Conservation (phyloP, 169 alveolate genomes). For the Plasmodium yoelii region DNA sequence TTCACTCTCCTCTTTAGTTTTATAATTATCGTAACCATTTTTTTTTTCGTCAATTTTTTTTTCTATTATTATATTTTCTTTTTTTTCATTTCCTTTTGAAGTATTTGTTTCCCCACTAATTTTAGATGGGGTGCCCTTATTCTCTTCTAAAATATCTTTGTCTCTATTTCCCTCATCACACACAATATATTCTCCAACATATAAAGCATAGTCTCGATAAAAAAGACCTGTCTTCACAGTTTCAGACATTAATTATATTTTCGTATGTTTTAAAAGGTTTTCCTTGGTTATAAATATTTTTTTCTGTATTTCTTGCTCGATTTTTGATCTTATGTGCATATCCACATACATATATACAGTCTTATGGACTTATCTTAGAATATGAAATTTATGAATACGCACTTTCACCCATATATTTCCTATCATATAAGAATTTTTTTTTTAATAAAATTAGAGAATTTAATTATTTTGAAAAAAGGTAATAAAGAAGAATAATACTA, state of each 20-base stretch:
- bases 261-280: no score
- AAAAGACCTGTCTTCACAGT: slow-evolving; percentile 21
- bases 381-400: no score
- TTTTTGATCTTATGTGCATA: no score
- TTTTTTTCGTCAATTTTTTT: neutral
- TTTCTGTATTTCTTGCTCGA: no score
- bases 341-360: no score
- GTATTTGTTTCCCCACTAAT: slow-evolving; percentile 3
- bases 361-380: no score
- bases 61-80: neutral
- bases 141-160: neutral
- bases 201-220: slow-evolving; percentile 27
- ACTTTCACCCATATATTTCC: no score
- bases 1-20: neutral
- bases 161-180: neutral
- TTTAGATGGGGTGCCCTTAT: neutral
- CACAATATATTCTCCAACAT: slow-evolving; percentile 48
- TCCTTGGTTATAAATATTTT: no score
- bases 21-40: neutral
- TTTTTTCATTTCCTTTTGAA: neutral
- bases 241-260: slow-evolving; percentile 16
- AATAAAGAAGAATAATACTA: no score
- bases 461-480: no score
- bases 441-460: no score
- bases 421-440: no score